Evolutionary conservation across 305 asterid genomes (phyloP).

Genomic region (Fraxinus sp.): DNA sequence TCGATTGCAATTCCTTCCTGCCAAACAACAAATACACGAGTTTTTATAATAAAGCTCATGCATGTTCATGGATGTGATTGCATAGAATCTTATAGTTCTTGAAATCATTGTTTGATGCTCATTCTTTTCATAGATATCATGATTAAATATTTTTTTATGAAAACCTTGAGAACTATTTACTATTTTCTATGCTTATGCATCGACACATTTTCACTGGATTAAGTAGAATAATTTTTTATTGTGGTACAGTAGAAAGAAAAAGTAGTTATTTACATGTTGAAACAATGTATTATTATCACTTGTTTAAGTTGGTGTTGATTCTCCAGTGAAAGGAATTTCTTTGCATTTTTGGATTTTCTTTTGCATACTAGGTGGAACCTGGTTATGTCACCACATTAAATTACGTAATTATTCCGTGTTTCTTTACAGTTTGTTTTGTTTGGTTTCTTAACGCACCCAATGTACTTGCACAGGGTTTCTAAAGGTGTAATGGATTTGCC

Average conservation of each 20-base stretch:
- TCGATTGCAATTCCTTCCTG: neutral
- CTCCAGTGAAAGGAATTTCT: neutral
- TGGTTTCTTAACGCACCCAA: slow-evolving; percentile 9
- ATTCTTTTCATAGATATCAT: neutral
- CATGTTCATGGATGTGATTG: neutral
- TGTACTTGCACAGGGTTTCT: slow-evolving; percentile 44
- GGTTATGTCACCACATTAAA: neutral
- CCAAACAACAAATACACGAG: neutral
- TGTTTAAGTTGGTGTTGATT: neutral
- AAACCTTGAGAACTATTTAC: neutral
- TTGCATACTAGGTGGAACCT: neutral
- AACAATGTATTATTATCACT: neutral
- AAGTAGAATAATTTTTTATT: neutral
- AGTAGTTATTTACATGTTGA: neutral
- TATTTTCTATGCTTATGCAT: neutral
- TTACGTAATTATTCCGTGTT: neutral
- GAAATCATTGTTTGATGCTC: neutral
- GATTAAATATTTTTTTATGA: neutral
- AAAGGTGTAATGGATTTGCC: slow-evolving; percentile 73
- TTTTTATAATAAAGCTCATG: neutral
- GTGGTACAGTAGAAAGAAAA: neutral
- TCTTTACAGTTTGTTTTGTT: neutral
- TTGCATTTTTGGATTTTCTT: neutral
- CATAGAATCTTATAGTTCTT: neutral
- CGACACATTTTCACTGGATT: neutral